Evolutionary conservation across 306 rosid genomes (phyloP).

Genomic region (Cicer arietinum): DNA sequence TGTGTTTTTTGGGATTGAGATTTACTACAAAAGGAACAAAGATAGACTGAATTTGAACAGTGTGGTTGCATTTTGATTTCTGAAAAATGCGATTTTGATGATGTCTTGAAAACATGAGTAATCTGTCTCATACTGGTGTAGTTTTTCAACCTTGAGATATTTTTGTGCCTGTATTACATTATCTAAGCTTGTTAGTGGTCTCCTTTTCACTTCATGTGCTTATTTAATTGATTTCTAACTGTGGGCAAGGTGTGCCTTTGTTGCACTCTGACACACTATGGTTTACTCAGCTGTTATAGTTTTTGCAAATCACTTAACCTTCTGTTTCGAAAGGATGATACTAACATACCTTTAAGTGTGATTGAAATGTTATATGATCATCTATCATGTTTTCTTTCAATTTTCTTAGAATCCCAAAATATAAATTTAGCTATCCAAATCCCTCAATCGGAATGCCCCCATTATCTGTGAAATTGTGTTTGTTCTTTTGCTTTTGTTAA

Average conservation of each 20-base stretch:
- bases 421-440: no score
- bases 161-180: neutral
- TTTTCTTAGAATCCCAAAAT: no score
- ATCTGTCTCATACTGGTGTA: neutral
- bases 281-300: neutral
- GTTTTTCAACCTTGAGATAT: neutral
- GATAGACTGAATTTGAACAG: neutral
- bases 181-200: neutral
- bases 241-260: neutral
- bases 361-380: no score
- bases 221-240: neutral
- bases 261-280: neutral
- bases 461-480: no score
- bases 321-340: neutral
- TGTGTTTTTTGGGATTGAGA: slow-evolving; percentile 4
- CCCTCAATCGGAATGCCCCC: no score
- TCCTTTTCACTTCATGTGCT: neutral
- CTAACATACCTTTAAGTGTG: neutral
- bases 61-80: neutral
- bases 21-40: neutral
- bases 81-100: neutral
- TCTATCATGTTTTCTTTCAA: no score
- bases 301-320: slow-evolving; percentile 17
- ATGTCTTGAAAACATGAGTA: neutral
- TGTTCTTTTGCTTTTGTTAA: no score